A percentile compares a stretch with the other conserved stretches of the same genome.
Conservation (phyloP, 179 eudicot species). For the Beta lomatogona region DNA sequence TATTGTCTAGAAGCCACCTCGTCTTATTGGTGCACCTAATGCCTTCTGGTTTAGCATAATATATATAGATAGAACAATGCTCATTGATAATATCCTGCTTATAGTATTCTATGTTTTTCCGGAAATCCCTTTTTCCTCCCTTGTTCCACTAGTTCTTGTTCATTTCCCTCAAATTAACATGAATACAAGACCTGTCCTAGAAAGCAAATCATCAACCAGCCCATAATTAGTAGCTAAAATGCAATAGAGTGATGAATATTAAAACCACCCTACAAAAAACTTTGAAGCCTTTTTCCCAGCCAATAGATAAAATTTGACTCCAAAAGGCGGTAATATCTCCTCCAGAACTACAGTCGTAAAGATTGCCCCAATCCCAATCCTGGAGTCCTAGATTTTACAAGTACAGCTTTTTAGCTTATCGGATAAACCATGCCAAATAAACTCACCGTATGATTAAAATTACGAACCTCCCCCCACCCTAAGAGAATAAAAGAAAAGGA, state of each 20-base stretch:
- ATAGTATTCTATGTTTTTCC: not conserved
- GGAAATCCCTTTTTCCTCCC: not conserved
- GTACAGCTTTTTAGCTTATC: not conserved
- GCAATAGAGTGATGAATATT: not conserved
- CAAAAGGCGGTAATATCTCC: not conserved
- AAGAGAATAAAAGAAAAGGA: not conserved
- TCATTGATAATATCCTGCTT: too few species aligned
- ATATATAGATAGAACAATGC: too few species aligned
- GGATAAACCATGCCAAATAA: not conserved
- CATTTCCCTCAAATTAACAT: not conserved
- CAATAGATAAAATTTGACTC: not conserved
- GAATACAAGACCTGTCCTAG: not conserved
- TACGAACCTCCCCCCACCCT: not conserved
- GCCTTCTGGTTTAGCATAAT: too few species aligned
- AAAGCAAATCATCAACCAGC: not conserved
- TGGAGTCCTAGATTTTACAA: not conserved
- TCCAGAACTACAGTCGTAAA: not conserved
- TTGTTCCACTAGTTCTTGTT: not conserved
- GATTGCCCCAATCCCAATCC: not conserved
- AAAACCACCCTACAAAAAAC: not conserved
- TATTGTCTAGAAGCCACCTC: too few species aligned
- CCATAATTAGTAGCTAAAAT: not conserved
- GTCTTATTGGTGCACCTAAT: too few species aligned
- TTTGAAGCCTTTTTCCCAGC: slow-evolving; percentile 1
- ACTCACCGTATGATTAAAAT: not conserved